These are phyloP conservation scores for Artemisia argyi DNA, from an alignment of 129 eudicot genomes.

Conservation along the genomic window DNA sequence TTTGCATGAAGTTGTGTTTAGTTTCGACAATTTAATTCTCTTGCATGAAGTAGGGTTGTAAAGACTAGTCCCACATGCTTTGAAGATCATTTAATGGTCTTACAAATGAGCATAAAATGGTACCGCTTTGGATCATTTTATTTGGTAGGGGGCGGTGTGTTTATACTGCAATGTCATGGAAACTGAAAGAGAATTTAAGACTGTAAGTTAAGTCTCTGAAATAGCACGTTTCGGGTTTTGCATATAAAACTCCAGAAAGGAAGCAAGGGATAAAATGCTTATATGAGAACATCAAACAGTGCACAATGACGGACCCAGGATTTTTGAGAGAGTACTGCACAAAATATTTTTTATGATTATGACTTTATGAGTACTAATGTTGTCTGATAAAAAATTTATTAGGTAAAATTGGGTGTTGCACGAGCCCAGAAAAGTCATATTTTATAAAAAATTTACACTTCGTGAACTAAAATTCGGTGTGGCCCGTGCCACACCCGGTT, in stretches of 20 bases:
- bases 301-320: too few relatives aligned
- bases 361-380: too few relatives aligned
- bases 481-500: too few relatives aligned
- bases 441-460: too few relatives aligned
- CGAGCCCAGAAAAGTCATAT: too few relatives aligned
- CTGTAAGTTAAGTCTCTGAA: too few relatives aligned
- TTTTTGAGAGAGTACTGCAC: too few relatives aligned
- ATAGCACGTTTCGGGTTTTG: too few relatives aligned
- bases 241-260: neutral
- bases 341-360: too few relatives aligned
- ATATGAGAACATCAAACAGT: neutral
- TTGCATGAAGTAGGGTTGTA: neutral
- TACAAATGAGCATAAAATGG: neutral
- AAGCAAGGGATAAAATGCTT: neutral
- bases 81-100: slow-evolving; percentile 1
- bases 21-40: neutral
- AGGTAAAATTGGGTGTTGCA: too few relatives aligned
- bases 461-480: too few relatives aligned
- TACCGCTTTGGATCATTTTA: neutral
- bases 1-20: neutral
- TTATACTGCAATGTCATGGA: neutral
- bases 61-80: neutral
- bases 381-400: too few relatives aligned
- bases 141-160: slow-evolving; percentile 3
- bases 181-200: neutral